Percentiles rank a stretch among this genome's conserved stretches.
phyloP scores from a whole-genome alignment of 2,329 filamentous ascomycete genomes.

The Colletotrichum acutatum region DNA sequence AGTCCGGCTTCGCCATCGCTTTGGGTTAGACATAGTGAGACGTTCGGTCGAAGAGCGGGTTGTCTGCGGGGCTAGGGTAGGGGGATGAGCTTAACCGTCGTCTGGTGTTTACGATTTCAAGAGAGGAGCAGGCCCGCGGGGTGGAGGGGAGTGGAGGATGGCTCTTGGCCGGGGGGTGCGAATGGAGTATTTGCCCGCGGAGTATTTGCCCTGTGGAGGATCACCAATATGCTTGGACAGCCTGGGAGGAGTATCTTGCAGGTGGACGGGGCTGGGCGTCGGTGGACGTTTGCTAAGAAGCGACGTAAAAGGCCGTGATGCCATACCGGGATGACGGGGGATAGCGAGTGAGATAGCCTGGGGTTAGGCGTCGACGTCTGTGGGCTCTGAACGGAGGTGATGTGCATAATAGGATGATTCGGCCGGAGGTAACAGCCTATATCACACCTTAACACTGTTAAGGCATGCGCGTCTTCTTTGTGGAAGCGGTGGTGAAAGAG shows the following conservation, averaged over 20 bases:
- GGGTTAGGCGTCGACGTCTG: constrained; percentile 16
- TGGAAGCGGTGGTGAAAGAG: background rate
- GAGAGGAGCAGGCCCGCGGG: constrained; percentile 10
- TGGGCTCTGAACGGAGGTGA: constrained; percentile 18
- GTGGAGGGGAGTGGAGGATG: constrained; percentile 22
- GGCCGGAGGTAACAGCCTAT: constrained; percentile 2
- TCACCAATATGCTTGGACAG: background rate
- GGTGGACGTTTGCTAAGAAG: background rate
- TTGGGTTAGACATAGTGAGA: constrained; percentile 28
- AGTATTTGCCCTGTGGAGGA: constrained; percentile 17
- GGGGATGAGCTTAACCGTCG: constrained; percentile 31
- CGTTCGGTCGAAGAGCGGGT: constrained; percentile 25
- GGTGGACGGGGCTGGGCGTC: background rate
- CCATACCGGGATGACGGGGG: constrained; percentile 18
- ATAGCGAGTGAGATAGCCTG: constrained; percentile 2
- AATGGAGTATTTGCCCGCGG: constrained; percentile 15
- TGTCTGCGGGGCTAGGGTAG: constrained; percentile 29
- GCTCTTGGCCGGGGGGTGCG: constrained; percentile 11
- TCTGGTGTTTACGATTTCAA: constrained; percentile 34
- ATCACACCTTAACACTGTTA: background rate
- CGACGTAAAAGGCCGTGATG: constrained; percentile 20
- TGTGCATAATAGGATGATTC: constrained; percentile 10
- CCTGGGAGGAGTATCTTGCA: background rate
- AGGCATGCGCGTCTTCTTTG: constrained; percentile 5
- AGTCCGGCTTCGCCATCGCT: constrained; percentile 22